These are phyloP conservation scores for Zygosaccharomyces pseudobailii DNA, from an alignment of 1,139 yeast genomes.

Conservation along the genomic window DNA sequence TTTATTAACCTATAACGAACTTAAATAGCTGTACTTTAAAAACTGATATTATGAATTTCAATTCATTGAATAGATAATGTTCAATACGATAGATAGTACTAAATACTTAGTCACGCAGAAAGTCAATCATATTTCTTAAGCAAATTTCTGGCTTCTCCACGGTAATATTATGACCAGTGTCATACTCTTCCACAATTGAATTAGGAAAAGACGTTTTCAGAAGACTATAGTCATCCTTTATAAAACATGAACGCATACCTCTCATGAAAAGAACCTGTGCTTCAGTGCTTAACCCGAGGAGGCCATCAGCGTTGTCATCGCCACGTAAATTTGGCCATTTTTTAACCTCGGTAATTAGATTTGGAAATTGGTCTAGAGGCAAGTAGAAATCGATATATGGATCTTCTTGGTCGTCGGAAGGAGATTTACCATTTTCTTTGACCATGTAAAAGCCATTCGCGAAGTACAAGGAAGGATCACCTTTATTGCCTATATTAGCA, in stretches of 20 bases:
- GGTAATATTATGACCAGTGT: constrained; percentile 27
- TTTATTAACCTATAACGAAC: not conserved
- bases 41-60: not conserved
- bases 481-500: constrained; percentile 12
- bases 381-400: constrained; percentile 22
- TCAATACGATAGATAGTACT: too few relatives aligned
- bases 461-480: constrained; percentile 25
- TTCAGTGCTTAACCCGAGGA: constrained; percentile 9
- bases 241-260: constrained; percentile 23
- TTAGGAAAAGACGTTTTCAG: constrained; percentile 20
- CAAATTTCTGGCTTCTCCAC: constrained; percentile 24
- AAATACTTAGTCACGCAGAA: constrained; percentile 10
- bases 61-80: too few relatives aligned
- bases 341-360: constrained; percentile 20
- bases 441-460: constrained; percentile 27
- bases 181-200: constrained; percentile 19
- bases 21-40: not conserved
- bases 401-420: constrained; percentile 6
- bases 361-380: constrained; percentile 27
- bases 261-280: constrained; percentile 25
- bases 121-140: constrained; percentile 15
- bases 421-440: constrained; percentile 15
- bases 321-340: constrained; percentile 23
- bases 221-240: constrained; percentile 17
- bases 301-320: constrained; percentile 7